Base-by-base conservation (phyloP, 2,329 filamentous ascomycete genomes). In the Sporothrix globosa region DNA sequence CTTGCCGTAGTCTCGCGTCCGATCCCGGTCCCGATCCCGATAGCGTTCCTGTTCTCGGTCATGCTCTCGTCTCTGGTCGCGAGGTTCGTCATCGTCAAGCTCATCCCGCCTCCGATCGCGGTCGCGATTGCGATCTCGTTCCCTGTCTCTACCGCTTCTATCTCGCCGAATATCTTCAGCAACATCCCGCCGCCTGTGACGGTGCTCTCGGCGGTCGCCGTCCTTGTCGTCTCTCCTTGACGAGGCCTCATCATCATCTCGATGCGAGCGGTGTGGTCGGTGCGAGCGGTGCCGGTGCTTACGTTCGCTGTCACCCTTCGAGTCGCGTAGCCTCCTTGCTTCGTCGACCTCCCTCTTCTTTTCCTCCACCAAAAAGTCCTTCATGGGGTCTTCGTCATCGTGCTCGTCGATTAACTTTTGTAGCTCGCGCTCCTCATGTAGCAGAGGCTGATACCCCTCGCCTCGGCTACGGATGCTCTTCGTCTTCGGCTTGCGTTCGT, bases 331-430 rank as follows among this genome's bases (percentile, higher is more conserved):
- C 73, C 84, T 83, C 75, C 91, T 80, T 3, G 92, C 94, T 71
- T 87, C 86, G 69, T 91, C 88, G 14, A 97, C 87, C 78, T 97
- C 92, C 78, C 93, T 92, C 80, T 92, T 93, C 85, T 98, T 97
- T 81, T 97, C 91, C 73, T 95, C 88, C 67, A 97, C 89, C 73
- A 98, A 78, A 76, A 92, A 97, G 50, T 88, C 89, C 81, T 97
- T 97, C 96, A 99, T 99, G 0, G 96, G 96, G 79, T 99, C 96
- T 72, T 98, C 95, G 30, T 97, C 94, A 74, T 98, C 96, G 74
- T 96, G 91, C 19, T 95, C 90, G 69, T 87, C 83, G 68, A 96
- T 88, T 70, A 98, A 79, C 58, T 88, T 85, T 67, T 88, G 88
- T 66, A 98, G 81, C 78, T 98, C 94, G 69, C 84, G 83, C 81